Base-by-base conservation (phyloP, 1,284 basidiomycete species). In the Cryptococcus sp. region DNA sequence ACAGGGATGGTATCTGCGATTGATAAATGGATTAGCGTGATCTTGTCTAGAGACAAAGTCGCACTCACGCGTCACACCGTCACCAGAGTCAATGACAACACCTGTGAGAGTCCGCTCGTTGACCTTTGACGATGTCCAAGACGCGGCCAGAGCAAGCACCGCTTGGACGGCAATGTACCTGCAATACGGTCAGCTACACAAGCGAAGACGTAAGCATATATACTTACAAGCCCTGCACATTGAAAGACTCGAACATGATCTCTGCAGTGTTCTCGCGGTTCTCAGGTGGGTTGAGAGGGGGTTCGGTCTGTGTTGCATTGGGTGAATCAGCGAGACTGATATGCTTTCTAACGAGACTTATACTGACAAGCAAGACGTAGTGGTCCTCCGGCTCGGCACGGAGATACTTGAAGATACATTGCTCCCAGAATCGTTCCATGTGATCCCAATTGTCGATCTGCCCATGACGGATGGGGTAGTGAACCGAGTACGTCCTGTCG, bases 371-470 rank as follows among this genome's bases (percentile, higher is more conserved):
- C 62, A 99, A 85, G 77, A 98, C 97, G 79, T 98, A 92, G 79
- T 99, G 96, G 79, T 99, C 96, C 80, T 99, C 96, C 15, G 96
- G 96, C 80, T 99, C 96, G 15, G 94, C 94, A 59, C 95, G 85
- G 61, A 99, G 84, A 81, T 99, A 99, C 81, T 99, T 99, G 87
- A 99, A 99, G 84, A 99, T 99, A 67, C 89, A 93, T 82, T 99
- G 95, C 79, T 98, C 94, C 96, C 95, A 99, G 80, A 94, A 99
- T 11, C 96, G 84, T 79, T 99, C 96, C 96, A 99, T 99, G 71
- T 96, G 87, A 80, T 99, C 96, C 96, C 96, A 99, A 76, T 99
- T 98, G 67, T 99, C 96, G 73, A 99, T 97, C 87, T 93, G 88
- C 40, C 96, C 96, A 76, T 99, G 96, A 55, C 91, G 86, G 74